Conservation (phyloP, 352 stramenopile genomes). For the Aphanomyces euteiches region DNA sequence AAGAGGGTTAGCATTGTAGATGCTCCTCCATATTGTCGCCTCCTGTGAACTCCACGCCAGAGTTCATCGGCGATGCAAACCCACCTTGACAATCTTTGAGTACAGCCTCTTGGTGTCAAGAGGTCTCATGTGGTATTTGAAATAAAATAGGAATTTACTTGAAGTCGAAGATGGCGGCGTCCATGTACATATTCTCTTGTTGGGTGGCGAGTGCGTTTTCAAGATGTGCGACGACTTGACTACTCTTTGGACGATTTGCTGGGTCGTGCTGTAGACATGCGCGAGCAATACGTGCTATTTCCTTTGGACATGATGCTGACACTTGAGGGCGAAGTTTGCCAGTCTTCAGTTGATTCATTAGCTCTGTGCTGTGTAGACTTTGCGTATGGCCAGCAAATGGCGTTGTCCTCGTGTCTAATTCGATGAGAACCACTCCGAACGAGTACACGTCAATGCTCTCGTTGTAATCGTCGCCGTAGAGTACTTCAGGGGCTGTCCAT, state of each 20-base stretch:
- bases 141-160: too few relatives aligned
- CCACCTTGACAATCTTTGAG: too few relatives aligned
- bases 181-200: background rate
- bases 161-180: too few relatives aligned
- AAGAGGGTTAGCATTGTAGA: too few relatives aligned
- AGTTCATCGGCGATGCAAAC: too few relatives aligned
- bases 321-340: conserved; percentile 5
- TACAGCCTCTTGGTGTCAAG: too few relatives aligned
- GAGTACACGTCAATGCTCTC: conserved; percentile 21
- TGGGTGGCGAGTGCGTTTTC: background rate
- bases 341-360: background rate
- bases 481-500: conserved; percentile 20
- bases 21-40: too few relatives aligned
- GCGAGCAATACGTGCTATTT: background rate
- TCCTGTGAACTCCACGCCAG: too few relatives aligned
- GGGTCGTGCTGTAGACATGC: conserved; percentile 8
- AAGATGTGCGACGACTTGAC: background rate
- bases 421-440: conserved; percentile 14
- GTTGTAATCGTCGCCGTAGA: conserved; percentile 17
- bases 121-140: too few relatives aligned
- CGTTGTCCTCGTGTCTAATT: conserved; percentile 7
- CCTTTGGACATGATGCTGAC: background rate
- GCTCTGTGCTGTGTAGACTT: background rate
- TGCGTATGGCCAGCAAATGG: background rate
- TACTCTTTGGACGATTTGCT: background rate